These are phyloP conservation scores for Biscogniauxia sp. DNA, from an alignment of 2,329 filamentous ascomycete genomes.

Conservation along the genomic window DNA sequence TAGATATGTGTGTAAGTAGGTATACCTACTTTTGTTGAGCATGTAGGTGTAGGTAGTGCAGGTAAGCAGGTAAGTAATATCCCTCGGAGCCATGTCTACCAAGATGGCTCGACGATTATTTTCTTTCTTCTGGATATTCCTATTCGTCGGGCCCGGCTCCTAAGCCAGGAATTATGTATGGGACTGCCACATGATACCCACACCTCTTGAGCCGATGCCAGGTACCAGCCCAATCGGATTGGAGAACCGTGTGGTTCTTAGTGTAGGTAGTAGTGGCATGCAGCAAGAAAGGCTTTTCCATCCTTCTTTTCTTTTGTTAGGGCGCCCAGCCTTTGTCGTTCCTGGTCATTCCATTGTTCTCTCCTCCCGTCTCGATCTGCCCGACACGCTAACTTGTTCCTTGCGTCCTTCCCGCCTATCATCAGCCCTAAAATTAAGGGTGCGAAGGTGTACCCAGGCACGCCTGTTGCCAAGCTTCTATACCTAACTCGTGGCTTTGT, in stretches of 20 bases:
- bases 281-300: conserved; percentile 14
- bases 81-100: neutral
- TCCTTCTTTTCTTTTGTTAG: conserved; percentile 11
- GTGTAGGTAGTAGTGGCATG: conserved; percentile 8
- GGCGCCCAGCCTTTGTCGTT: conserved; percentile 15
- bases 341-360: conserved; percentile 7
- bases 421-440: conserved; percentile 18
- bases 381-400: neutral
- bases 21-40: no score
- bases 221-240: conserved; percentile 28
- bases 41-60: no score
- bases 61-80: neutral
- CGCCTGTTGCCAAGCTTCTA: conserved; percentile 10
- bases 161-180: neutral
- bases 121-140: conserved; percentile 6
- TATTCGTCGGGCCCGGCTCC: neutral
- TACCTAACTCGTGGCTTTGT: neutral
- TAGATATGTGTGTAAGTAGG: no score
- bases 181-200: conserved; percentile 20
- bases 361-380: neutral
- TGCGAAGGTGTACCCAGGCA: conserved; percentile 8
- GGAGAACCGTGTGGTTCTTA: conserved; percentile 1
- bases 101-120: neutral
- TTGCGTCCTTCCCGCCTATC: conserved; percentile 8
- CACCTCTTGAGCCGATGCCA: conserved; percentile 16